Percentiles rank a stretch among this genome's conserved stretches.
phyloP scores from a whole-genome alignment of 164 flowering plant species.

The Kingdonia uniflora region DNA sequence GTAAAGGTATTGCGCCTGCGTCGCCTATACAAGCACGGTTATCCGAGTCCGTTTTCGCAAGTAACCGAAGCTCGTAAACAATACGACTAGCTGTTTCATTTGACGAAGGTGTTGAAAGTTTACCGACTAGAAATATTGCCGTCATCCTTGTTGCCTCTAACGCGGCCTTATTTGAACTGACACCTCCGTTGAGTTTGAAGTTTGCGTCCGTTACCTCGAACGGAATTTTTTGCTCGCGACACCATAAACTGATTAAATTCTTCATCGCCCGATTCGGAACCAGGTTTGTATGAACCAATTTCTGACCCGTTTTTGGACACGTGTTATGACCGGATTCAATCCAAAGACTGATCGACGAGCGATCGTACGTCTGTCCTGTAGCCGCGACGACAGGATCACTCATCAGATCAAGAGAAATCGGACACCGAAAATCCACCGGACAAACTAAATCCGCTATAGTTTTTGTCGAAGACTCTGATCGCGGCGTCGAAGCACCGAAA shows the following conservation, averaged over 20 bases:
- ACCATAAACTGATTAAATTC: constrained; percentile 70
- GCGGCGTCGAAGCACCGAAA: constrained; percentile 46
- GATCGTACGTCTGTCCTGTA: constrained; percentile 89
- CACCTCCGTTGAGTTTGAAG: constrained; percentile 18
- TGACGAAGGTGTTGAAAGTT: constrained; percentile 22
- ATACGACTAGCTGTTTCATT: constrained; percentile 31
- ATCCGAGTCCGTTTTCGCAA: constrained; percentile 60
- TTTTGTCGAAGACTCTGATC: constrained; percentile 7
- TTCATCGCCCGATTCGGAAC: constrained; percentile 58
- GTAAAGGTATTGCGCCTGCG: constrained; percentile 54
- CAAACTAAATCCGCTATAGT: constrained; percentile 20
- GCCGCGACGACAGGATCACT: constrained; percentile 81
- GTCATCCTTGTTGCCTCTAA: constrained; percentile 71
- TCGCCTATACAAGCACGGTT: constrained; percentile 69
- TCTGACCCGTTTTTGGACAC: constrained; percentile 90
- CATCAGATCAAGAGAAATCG: no score
- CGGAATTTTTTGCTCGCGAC: constrained; percentile 59
- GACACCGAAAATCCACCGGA: constrained; percentile 81
- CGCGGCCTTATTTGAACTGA: constrained; percentile 36
- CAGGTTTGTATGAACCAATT: constrained; percentile 40
- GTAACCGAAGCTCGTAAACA: constrained; percentile 59
- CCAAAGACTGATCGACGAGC: constrained; percentile 56
- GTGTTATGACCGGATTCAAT: constrained; percentile 72
- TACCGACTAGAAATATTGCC: constrained; percentile 47
- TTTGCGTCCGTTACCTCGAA: constrained; percentile 27